Conservation (phyloP, 1,284 basidiomycete genomes). For the Apiotrichum veenhuisii region DNA sequence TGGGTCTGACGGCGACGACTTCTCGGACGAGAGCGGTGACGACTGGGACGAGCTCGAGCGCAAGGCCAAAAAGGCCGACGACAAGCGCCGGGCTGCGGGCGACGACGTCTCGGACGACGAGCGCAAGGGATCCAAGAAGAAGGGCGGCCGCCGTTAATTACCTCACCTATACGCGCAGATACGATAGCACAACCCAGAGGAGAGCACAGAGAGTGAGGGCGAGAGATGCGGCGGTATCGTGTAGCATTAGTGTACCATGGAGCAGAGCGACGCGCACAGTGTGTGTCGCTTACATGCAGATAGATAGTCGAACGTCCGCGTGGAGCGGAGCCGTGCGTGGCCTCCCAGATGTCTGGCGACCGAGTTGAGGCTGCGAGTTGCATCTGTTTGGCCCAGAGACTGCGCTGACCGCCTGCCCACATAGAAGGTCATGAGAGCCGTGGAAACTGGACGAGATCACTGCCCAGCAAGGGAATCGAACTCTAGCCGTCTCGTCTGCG, state of each 20-base stretch:
- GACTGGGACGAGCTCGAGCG: slow-evolving; percentile 94
- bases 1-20: slow-evolving; percentile 55
- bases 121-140: slow-evolving; percentile 35
- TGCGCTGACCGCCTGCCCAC: too few relatives aligned
- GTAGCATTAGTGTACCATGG: slow-evolving; percentile 7
- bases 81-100: slow-evolving; percentile 28
- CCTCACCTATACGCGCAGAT: background rate
- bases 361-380: too few relatives aligned
- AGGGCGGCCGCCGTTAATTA: slow-evolving; percentile 17
- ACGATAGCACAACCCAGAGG: background rate
- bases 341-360: too few relatives aligned
- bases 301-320: slow-evolving; percentile 1
- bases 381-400: too few relatives aligned
- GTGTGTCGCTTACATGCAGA: slow-evolving; percentile 1
- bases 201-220: background rate
- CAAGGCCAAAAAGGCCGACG: slow-evolving; percentile 62
- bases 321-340: too few relatives aligned
- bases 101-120: slow-evolving; percentile 39
- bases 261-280: background rate
- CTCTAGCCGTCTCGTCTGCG: too few relatives aligned
- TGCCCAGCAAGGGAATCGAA: too few relatives aligned
- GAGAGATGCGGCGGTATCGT: background rate
- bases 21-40: slow-evolving; percentile 59
- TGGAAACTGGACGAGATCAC: too few relatives aligned
- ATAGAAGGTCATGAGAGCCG: too few relatives aligned